Conservation (phyloP, 1,284 basidiomycete species). For the Trichosporon inkin region DNA sequence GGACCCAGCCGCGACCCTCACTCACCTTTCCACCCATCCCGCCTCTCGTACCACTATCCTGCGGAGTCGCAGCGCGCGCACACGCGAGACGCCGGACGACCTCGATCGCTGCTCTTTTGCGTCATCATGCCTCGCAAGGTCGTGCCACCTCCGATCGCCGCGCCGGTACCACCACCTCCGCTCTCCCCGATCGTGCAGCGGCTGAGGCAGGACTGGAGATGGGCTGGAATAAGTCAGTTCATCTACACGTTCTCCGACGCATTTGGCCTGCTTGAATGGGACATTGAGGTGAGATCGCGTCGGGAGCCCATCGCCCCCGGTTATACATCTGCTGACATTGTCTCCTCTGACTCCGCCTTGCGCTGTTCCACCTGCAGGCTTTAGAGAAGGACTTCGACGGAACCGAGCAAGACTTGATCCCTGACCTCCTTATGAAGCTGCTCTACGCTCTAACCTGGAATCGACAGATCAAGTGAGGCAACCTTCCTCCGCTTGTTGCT, state of each 20-base stretch:
- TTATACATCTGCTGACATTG: not conserved
- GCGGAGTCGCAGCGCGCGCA: too few species aligned
- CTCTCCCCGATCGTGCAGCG: conserved; percentile 44
- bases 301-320: not conserved
- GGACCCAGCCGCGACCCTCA: not conserved
- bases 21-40: not conserved
- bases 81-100: too few species aligned
- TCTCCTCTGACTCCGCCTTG: not conserved
- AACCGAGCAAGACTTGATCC: conserved; percentile 48
- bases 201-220: conserved; percentile 48
- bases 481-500: not conserved
- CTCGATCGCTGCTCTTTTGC: too few species aligned
- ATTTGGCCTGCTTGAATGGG: conserved; percentile 46
- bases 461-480: conserved; percentile 51
- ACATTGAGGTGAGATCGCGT: conserved; percentile 42
- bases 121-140: conserved; percentile 33
- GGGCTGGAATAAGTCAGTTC: conserved; percentile 50
- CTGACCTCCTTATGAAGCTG: conserved; percentile 51
- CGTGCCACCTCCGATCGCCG: conserved; percentile 17
- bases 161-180: conserved; percentile 33
- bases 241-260: conserved; percentile 49
- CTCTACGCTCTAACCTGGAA: conserved; percentile 55
- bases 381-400: conserved; percentile 55
- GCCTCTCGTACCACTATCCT: too few species aligned
- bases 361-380: conserved; percentile 22